Evolutionary conservation across 2,329 filamentous ascomycete genomes (phyloP).

Genomic region (Monosporascus sp.): DNA sequence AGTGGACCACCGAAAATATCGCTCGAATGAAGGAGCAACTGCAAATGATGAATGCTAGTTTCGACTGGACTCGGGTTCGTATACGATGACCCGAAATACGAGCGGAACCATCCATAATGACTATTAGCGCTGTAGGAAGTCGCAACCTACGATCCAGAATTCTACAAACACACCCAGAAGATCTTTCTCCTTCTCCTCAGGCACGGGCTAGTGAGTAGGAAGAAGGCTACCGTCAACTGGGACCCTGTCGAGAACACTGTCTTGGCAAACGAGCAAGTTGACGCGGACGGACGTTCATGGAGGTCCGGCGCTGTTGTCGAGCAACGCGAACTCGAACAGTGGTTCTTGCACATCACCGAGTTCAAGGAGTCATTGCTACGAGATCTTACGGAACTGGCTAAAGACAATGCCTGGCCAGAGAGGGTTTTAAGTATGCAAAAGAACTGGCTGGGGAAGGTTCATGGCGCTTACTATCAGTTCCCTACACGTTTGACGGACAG

Average conservation of each 20-base stretch:
- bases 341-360: slow-evolving; percentile 81
- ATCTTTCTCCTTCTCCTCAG: slow-evolving; percentile 75
- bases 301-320: slow-evolving; percentile 80
- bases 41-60: slow-evolving; percentile 70
- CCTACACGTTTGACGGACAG: slow-evolving; percentile 44
- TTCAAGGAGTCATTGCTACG: slow-evolving; percentile 69
- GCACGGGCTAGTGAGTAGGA: slow-evolving; percentile 74
- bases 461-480: slow-evolving; percentile 69
- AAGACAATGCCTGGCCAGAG: slow-evolving; percentile 70
- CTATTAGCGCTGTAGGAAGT: slow-evolving; percentile 55
- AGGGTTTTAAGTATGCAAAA: slow-evolving; percentile 77
- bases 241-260: slow-evolving; percentile 87
- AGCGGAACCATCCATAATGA: slow-evolving; percentile 6
- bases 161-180: slow-evolving; percentile 85
- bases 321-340: slow-evolving; percentile 74
- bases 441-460: slow-evolving; percentile 82
- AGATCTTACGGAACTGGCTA: slow-evolving; percentile 62
- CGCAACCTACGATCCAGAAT: slow-evolving; percentile 75
- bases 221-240: slow-evolving; percentile 81
- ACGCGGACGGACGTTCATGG: slow-evolving; percentile 80
- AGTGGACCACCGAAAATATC: slow-evolving; percentile 80
- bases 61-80: slow-evolving; percentile 77
- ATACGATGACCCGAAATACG: slow-evolving; percentile 6
- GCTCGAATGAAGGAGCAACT: slow-evolving; percentile 80
- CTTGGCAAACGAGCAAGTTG: slow-evolving; percentile 89